Evolutionary conservation across 208 protist genomes (phyloP).

Genomic region (Crithidia sp.): DNA sequence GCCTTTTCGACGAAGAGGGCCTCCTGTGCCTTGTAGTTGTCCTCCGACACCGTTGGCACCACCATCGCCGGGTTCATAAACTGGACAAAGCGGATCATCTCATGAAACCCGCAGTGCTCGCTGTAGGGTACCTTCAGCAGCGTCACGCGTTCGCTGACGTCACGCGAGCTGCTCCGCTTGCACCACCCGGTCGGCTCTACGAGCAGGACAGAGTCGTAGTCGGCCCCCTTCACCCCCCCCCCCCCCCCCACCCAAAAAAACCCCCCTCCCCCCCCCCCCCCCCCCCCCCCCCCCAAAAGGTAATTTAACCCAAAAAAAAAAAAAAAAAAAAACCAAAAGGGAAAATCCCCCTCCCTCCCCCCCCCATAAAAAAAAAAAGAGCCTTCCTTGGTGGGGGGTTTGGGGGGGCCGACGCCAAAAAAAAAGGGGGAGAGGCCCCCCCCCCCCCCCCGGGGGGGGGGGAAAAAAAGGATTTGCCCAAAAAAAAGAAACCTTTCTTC

Average conservation of each 20-base stretch:
- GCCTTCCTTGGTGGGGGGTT: no score
- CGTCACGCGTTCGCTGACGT: constrained; percentile 31
- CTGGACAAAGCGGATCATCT: constrained; percentile 81
- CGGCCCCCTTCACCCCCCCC: constrained; percentile 41
- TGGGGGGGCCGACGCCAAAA: no score
- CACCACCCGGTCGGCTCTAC: constrained; percentile 90
- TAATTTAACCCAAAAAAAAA: no score
- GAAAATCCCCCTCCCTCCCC: no score
- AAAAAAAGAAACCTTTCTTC: no score
- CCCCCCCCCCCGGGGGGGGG: no score
- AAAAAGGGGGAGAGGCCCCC: no score
- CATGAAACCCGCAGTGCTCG: constrained; percentile 87
- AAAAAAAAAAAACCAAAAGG: no score
- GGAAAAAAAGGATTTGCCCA: no score
- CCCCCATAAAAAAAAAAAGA: no score
- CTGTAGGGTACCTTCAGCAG: constrained; percentile 83
- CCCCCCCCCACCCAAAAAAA: constrained; percentile 38
- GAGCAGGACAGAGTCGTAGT: constrained; percentile 64
- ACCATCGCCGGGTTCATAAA: constrained; percentile 71
- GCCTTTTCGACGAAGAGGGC: constrained; percentile 71
- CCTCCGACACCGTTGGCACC: constrained; percentile 78
- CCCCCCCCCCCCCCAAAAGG: no score
- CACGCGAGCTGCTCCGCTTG: constrained; percentile 17
- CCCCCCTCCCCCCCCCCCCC: neutral
- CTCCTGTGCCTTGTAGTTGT: constrained; percentile 71